Base-by-base conservation (phyloP, 2,329 filamentous ascomycete species). In the Mariannaea sp. region DNA sequence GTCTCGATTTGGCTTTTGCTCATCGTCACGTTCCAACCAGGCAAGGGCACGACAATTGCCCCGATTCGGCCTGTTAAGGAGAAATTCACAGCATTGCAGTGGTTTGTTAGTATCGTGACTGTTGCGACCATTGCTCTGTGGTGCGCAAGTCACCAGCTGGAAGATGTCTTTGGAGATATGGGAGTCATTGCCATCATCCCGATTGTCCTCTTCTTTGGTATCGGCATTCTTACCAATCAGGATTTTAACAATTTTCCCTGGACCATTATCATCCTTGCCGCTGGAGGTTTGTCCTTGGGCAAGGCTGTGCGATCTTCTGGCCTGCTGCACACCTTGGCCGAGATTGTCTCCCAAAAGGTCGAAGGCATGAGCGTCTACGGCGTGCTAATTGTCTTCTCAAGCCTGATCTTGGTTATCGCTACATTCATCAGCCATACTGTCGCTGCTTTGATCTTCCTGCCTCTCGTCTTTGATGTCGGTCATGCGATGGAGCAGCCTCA, bases 181-280 rank as follows among this genome's bases (percentile, higher is more conserved):
- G 94, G 94, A 47, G 92, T 99, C 47, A 89, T 99, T 35, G 95
- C 94, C 53, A 96, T 99, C 68, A 91, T 99, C 56, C 94, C 94
- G 5, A 88, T 99, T 45, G 89, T 96, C 3, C 80, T 97, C 35
- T 99, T 99, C 81, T 99, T 99, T 66, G 94, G 94, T 49, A 92
- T 92, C 2, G 94, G 94, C 9, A 93, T 97, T 61, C 80, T 99
- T 26, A 97, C 92, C 42, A 99, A 97, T 75, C 94, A 97, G 74
- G 94, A 99, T 75, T 99, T 99, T 71, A 99, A 99, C 79, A 99
- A 99, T 73, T 99, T 99, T 73, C 88, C 97, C 32, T 99, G 94
- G 94, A 99, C 95, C 16, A 99, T 99, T 73, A 97, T 99, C 73
- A 97, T 99, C 67, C 86, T 99, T 16, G 94, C 94, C 0, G 93